Conservation (phyloP, 2,329 filamentous ascomycete species). For the Venturia asperata region DNA sequence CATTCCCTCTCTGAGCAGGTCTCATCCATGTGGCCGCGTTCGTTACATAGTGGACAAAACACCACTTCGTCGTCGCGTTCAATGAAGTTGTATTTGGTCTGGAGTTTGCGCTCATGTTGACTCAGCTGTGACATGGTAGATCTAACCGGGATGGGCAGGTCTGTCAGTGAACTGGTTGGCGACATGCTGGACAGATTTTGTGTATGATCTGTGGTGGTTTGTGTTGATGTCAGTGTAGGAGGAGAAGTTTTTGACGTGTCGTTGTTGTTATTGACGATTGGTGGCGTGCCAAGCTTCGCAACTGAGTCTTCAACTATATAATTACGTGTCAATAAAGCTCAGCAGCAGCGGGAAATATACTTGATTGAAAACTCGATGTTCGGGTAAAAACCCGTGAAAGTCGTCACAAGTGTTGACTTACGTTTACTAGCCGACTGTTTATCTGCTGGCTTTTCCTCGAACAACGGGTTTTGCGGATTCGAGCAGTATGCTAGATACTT, state of each 20-base stretch:
- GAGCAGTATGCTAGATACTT: not conserved
- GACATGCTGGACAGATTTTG: not conserved
- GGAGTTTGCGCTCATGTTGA: slow-evolving; percentile 4
- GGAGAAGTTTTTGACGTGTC: not conserved
- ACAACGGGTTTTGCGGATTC: not conserved
- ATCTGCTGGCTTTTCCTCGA: not conserved
- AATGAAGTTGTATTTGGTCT: slow-evolving; percentile 12
- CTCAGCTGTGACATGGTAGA: slow-evolving; percentile 2
- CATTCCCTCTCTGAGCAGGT: slow-evolving; percentile 37
- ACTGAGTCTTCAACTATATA: not conserved
- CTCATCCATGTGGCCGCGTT: slow-evolving; percentile 38
- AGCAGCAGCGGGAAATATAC: not conserved
- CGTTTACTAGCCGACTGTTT: not conserved
- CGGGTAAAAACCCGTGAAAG: not conserved
- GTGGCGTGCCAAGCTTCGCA: not conserved
- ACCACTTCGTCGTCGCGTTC: slow-evolving; percentile 3
- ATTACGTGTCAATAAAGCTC: not conserved
- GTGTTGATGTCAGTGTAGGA: not conserved
- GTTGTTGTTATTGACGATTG: not conserved
- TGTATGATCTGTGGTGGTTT: not conserved
- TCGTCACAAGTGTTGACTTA: not conserved
- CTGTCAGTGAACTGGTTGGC: not conserved
- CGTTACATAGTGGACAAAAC: slow-evolving; percentile 30
- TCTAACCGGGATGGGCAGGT: slow-evolving; percentile 3
- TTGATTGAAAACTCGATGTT: not conserved